Evolutionary conservation across 2,329 filamentous ascomycete genomes (phyloP), one percentile per base, ranked within the genome.

Genomic region (Aaosphaeria pasadenensis): DNA sequence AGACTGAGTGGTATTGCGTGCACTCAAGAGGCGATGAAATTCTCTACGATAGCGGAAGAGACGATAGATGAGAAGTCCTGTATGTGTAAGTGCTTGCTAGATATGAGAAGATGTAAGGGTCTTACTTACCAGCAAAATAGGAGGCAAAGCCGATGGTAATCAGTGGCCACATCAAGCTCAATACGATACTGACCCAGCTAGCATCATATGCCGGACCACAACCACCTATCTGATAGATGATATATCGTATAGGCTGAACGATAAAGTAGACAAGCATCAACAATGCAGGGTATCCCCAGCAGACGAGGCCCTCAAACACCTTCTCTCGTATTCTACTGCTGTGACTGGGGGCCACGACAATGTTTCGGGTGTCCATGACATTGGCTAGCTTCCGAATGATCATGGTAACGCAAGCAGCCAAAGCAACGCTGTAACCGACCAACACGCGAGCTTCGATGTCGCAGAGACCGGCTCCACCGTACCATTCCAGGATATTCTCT

Each of bases 391-490:
- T 78, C 42, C 81, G 76, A 49, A 86, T 78, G 43, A 88, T 80
- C 59, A 83, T 82, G 28, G 76, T 67, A 6, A 83, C 60, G 5
- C 77, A 73, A 6, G 79, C 77, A 4, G 80, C 71, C 11, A 82
- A 65, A 1, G 77, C 81, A 1, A 82, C 73, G 13, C 74, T 73
- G 6, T 74, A 69, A 4, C 78, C 81, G 28, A 80, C 71, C 49
- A 79, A 74, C 32, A 88, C 58, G 52, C 84, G 83, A 46, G 78
- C 73, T 55, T 87, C 76, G 43, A 88, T 70, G 62, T 89, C 85
- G 67, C 86, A 89, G 49, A 85, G 77, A 2, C 76, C 77, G 5
- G 64, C 59, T 4, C 86, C 86, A 49, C 77, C 66, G 76, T 77
- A 88, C 77, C 80, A 83, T 5, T 69, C 63, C 0, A 59, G 35